Percentiles rank a stretch among this genome's conserved stretches.
Evolutionary conservation across 129 eudicot genomes (phyloP).

Genomic region (Pseudognaphalium luteoalbum): DNA sequence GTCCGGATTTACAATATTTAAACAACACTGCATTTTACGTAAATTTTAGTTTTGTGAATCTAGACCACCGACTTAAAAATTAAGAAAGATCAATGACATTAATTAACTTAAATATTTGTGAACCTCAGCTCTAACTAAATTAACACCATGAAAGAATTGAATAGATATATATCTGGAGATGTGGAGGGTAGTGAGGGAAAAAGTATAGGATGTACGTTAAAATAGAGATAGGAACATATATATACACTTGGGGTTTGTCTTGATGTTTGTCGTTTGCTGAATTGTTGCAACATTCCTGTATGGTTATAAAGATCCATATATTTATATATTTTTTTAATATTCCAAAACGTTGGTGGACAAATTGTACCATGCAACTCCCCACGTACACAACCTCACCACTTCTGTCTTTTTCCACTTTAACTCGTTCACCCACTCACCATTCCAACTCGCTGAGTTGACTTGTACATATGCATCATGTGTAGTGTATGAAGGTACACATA

Average conservation of each 20-base stretch:
- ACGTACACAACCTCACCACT: constrained; percentile 18
- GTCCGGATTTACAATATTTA: too few relatives aligned
- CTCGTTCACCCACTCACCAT: background rate
- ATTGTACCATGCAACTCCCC: constrained; percentile 15
- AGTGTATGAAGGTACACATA: too few relatives aligned
- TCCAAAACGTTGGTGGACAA: constrained; percentile 16
- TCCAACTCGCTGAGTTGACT: background rate
- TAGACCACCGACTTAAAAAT: too few relatives aligned
- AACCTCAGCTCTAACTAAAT: too few relatives aligned
- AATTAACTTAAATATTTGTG: too few relatives aligned
- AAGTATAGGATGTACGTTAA: constrained; percentile 24
- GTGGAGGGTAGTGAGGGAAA: constrained; percentile 39
- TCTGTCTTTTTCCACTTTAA: constrained; percentile 1
- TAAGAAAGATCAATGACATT: too few relatives aligned
- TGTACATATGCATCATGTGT: background rate
- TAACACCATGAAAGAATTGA: too few relatives aligned
- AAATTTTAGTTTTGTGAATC: too few relatives aligned
- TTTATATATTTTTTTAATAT: background rate
- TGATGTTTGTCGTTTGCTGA: constrained; percentile 36
- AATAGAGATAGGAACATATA: constrained; percentile 36
- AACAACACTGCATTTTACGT: too few relatives aligned
- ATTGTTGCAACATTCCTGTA: constrained; percentile 42
- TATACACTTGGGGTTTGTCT: constrained; percentile 30
- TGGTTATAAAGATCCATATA: background rate
- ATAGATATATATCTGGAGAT: constrained; percentile 11